Base-by-base conservation (phyloP, 2,329 filamentous ascomycete genomes). In the Colletotrichum sansevieriae region DNA sequence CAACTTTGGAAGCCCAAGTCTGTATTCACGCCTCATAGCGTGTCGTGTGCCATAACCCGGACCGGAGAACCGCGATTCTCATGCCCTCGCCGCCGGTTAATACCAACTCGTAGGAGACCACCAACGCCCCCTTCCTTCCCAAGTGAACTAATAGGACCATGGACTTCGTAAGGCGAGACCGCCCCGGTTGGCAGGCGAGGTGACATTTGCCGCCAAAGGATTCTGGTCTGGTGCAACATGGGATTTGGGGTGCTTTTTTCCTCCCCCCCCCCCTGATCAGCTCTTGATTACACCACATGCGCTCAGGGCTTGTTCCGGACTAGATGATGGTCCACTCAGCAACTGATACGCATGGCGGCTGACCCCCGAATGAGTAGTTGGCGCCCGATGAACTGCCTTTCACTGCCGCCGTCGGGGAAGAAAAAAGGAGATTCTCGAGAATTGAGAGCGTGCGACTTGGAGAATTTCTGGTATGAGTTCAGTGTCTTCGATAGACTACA, bases 11-110 rank as follows among this genome's bases (percentile, higher is more conserved):
- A 25, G 25, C 25, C 25, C 25, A 25, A 25, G 25, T 25, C 25
- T 25, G 25, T 25, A 5, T 25, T 25, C 25, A 25, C 25, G 25
- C 25, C 25, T 25, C 25, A 4, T 25, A 25, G 4, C 25, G 5
- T 43, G 54, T 25, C 37, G 20, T 29, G 18, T 20, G 29, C n/a
- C 37, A 43, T 13, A 43, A 43, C 37, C 54, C 54, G 37, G 25
- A 43, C 54, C 12, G 20, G 22, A 8, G 25, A 2, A 29, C 52
- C 52, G 35, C 18, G 22, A 3, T 35, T 11, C 18, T 10, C 8
- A 44, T 15, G n/a, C 29, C 29, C 29, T 33, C 39, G 54, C 54
- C 39, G 54, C 39, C 54, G 39, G 54, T 22, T 44, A 44, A 29
- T 33, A 43, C 43, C 13, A 57, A 18, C 37, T 57, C 54, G 54